Conservation (phyloP, 2,329 filamentous ascomycete genomes). For the Fusarium fujikuroi region DNA sequence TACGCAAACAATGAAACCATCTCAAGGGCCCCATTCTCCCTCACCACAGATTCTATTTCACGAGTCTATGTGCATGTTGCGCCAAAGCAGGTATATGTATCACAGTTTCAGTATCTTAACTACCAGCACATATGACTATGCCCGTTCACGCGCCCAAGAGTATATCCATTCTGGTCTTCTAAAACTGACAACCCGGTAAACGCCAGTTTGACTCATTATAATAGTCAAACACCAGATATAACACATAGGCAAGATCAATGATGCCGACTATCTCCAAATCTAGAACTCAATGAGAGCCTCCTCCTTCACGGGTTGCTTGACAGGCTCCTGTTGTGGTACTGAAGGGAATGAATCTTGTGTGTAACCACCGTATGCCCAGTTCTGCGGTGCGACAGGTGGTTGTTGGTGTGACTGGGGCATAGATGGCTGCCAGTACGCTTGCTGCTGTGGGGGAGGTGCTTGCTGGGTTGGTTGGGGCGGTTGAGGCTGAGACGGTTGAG, state of each 20-base stretch:
- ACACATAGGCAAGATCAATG: background rate
- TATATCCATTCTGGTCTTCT: constrained; percentile 25
- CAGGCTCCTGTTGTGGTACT: constrained; percentile 60
- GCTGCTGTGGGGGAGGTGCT: constrained; percentile 48
- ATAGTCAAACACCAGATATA: background rate
- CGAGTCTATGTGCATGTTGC: background rate
- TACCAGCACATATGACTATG: background rate
- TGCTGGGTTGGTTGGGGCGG: constrained; percentile 45
- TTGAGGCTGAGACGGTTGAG: constrained; percentile 44
- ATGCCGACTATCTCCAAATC: constrained; percentile 5
- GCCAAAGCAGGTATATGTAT: constrained; percentile 3
- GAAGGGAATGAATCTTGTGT: constrained; percentile 72
- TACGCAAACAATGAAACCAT: background rate
- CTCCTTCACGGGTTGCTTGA: constrained; percentile 67
- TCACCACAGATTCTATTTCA: background rate
- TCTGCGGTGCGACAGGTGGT: constrained; percentile 52
- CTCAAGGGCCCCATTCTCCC: background rate
- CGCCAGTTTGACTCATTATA: constrained; percentile 17
- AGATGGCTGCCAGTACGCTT: constrained; percentile 52
- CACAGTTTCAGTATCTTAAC: constrained; percentile 11
- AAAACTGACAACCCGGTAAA: constrained; percentile 16
- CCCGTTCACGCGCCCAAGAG: background rate
- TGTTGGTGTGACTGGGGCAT: constrained; percentile 46
- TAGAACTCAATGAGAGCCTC: constrained; percentile 84
- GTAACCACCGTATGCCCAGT: constrained; percentile 62